Conservation (phyloP, 2,329 filamentous ascomycete genomes). For the Epicoccum nigrum region DNA sequence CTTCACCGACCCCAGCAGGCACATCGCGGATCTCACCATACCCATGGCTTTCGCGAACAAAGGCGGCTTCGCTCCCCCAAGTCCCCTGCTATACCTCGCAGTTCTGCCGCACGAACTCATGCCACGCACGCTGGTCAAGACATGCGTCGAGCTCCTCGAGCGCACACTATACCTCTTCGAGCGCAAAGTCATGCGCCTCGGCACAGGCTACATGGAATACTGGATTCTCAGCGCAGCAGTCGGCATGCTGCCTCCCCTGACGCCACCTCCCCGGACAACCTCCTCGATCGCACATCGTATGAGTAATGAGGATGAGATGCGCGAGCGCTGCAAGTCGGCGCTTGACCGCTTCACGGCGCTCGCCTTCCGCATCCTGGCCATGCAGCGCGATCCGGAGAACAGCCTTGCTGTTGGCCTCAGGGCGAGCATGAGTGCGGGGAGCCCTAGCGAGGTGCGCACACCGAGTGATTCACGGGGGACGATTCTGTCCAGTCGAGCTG, state of each 20-base stretch:
- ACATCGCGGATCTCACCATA: not conserved
- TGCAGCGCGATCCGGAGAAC: conserved; percentile 38
- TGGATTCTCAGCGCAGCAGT: conserved; percentile 42
- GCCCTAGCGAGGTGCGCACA: conserved; percentile 6
- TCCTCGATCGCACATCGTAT: conserved; percentile 19
- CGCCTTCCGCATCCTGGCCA: conserved; percentile 36
- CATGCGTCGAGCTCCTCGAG: conserved; percentile 39
- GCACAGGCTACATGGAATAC: conserved; percentile 46
- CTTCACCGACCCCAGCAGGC: not conserved
- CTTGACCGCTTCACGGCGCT: conserved; percentile 36
- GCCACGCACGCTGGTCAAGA: conserved; percentile 33
- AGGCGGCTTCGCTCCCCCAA: conserved; percentile 13
- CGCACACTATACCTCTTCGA: conserved; percentile 39
- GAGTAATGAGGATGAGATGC: conserved; percentile 22
- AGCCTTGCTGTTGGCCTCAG: conserved; percentile 30
- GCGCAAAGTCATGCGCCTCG: conserved; percentile 43
- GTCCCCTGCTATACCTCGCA: conserved; percentile 19
- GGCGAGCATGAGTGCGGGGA: conserved; percentile 21
- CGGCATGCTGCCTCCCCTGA: conserved; percentile 36
- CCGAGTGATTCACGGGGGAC: conserved; percentile 3
- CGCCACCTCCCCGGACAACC: conserved; percentile 18
- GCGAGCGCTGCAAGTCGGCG: conserved; percentile 32
- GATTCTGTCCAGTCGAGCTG: conserved; percentile 16
- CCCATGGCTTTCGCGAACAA: not conserved
- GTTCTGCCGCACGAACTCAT: conserved; percentile 34